phyloP scores from a whole-genome alignment of 2,329 filamentous ascomycete genomes.

The Dothidotthia symphoricarpi region DNA sequence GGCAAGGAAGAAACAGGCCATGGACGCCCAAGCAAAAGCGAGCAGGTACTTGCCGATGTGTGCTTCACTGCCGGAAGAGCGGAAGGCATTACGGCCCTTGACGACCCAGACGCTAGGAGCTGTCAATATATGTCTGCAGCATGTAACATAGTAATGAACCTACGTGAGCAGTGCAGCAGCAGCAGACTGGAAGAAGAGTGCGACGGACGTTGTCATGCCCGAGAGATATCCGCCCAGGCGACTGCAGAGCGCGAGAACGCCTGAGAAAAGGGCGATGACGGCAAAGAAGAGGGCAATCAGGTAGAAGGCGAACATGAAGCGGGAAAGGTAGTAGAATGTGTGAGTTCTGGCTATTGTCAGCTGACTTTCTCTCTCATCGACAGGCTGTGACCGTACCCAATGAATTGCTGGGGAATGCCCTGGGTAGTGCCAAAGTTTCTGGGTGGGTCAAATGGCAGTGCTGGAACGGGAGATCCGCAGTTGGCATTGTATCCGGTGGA shows the following conservation, averaged over 20 bases:
- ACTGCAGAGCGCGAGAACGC: slow-evolving; percentile 68
- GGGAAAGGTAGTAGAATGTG: slow-evolving; percentile 79
- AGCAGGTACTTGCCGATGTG: slow-evolving; percentile 66
- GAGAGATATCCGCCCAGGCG: slow-evolving; percentile 69
- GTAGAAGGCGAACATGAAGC: slow-evolving; percentile 91
- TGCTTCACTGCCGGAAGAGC: slow-evolving; percentile 55
- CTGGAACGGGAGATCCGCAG: slow-evolving; percentile 64
- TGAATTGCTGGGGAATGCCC: slow-evolving; percentile 55
- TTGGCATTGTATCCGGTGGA: slow-evolving; percentile 54
- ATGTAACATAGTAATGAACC: slow-evolving; percentile 35
- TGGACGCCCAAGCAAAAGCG: slow-evolving; percentile 74
- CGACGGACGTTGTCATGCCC: slow-evolving; percentile 56
- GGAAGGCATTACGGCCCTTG: slow-evolving; percentile 66
- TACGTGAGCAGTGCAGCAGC: slow-evolving; percentile 75
- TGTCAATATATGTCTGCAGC: slow-evolving; percentile 7
- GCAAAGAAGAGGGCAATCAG: slow-evolving; percentile 81
- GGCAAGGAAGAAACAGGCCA: slow-evolving; percentile 64
- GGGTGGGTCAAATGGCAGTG: slow-evolving; percentile 63
- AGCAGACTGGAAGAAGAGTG: slow-evolving; percentile 68
- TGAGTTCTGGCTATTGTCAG: slow-evolving; percentile 38
- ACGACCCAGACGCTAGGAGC: slow-evolving; percentile 62
- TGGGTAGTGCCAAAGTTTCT: slow-evolving; percentile 59
- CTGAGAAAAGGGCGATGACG: slow-evolving; percentile 63
- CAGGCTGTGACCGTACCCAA: too few species aligned
- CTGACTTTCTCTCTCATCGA: too few species aligned